Evolutionary conservation across 257 asterid species (phyloP).

Genomic region (Handroanthus guayacan): DNA sequence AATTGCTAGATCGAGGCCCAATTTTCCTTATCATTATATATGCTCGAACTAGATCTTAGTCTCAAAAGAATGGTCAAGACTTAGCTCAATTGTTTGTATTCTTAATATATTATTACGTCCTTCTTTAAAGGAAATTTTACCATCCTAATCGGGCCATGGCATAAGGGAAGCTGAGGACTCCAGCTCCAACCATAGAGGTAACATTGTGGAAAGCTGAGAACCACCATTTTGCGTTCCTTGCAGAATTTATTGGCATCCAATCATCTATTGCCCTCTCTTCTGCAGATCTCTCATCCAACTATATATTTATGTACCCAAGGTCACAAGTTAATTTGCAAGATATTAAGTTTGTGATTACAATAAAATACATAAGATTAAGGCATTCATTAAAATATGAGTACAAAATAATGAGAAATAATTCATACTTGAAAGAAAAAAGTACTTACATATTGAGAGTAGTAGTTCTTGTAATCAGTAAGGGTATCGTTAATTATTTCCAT

Average conservation of each 20-base stretch:
- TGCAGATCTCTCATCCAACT: slow-evolving; percentile 41
- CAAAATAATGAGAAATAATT: background rate
- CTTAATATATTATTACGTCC: too few relatives aligned
- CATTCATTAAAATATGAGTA: background rate
- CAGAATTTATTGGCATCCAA: slow-evolving; percentile 58
- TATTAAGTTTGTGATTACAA: too few relatives aligned
- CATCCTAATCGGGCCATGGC: slow-evolving; percentile 62
- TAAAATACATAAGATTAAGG: too few relatives aligned
- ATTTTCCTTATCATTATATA: too few relatives aligned
- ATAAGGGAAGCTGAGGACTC: slow-evolving; percentile 56
- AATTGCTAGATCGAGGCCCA: too few relatives aligned
- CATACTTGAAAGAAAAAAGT: background rate
- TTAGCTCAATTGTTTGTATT: too few relatives aligned
- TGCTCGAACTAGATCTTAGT: too few relatives aligned
- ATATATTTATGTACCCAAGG: background rate
- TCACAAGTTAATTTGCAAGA: too few relatives aligned
- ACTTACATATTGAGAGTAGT: background rate
- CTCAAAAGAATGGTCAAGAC: too few relatives aligned
- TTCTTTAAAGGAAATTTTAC: slow-evolving; percentile 30
- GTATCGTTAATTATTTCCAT: background rate
- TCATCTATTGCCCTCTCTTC: slow-evolving; percentile 47
- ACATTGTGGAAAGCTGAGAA: slow-evolving; percentile 59
- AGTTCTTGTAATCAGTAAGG: background rate
- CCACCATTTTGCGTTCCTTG: slow-evolving; percentile 63
- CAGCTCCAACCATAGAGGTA: slow-evolving; percentile 64